Evolutionary conservation across 2,329 filamentous ascomycete genomes (phyloP).

Genomic region (Sarocladiaceae sp.): DNA sequence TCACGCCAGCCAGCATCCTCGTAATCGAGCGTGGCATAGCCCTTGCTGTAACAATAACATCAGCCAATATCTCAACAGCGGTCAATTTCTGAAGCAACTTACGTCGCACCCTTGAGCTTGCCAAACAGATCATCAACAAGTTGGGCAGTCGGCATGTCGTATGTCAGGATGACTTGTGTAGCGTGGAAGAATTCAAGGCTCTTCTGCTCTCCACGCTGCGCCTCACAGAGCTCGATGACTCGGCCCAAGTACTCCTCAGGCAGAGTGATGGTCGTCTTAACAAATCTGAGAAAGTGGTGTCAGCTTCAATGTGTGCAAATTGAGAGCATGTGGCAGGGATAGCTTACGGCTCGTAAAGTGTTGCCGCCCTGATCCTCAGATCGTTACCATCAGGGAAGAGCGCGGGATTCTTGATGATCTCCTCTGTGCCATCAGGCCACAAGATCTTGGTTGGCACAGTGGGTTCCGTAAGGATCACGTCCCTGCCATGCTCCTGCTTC

Average conservation of each 20-base stretch:
- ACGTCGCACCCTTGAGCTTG: conserved; percentile 84
- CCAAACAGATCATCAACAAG: conserved; percentile 97
- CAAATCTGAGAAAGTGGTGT: conserved; percentile 42
- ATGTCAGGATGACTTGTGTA: conserved; percentile 91
- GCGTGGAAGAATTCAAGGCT: conserved; percentile 87
- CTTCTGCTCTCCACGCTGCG: conserved; percentile 81
- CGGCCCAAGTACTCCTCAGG: conserved; percentile 92
- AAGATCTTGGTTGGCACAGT: conserved; percentile 88
- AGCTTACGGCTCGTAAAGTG: conserved; percentile 47
- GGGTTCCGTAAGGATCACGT: conserved; percentile 94
- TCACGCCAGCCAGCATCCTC: conserved; percentile 87
- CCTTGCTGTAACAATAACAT: conserved; percentile 52
- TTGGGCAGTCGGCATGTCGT: conserved; percentile 81
- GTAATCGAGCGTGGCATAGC: conserved; percentile 94
- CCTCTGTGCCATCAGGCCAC: conserved; percentile 72
- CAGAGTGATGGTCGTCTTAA: conserved; percentile 80
- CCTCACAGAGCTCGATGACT: conserved; percentile 92
- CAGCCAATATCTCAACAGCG: too few relatives aligned
- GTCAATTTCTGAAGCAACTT: conserved; percentile 15
- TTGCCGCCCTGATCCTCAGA: conserved; percentile 37
- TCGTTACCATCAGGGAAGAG: conserved; percentile 73
- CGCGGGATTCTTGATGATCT: conserved; percentile 79
- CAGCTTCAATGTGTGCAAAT: neutral
- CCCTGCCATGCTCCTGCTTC: conserved; percentile 88
- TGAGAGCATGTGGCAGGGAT: neutral